A percentile compares a stretch with the other conserved stretches of the same genome.
Evolutionary conservation across 179 eudicot genomes (phyloP).

Genomic region (Carnegiea gigantea): DNA sequence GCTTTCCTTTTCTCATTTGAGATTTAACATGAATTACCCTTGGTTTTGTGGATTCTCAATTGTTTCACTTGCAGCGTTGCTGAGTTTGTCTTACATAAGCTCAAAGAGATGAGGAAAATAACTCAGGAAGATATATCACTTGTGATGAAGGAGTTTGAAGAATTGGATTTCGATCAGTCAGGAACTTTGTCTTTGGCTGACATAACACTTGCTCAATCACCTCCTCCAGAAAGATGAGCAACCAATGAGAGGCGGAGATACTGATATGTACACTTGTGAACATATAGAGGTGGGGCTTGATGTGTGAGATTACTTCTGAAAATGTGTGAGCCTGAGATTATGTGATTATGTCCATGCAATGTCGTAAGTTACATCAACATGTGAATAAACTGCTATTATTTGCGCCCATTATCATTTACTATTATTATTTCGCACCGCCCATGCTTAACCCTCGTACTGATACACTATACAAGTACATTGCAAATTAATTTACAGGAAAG

Average conservation of each 20-base stretch:
- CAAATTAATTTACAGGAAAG: too few species aligned
- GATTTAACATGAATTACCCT: not conserved
- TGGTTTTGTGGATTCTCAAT: too few species aligned
- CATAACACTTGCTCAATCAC: slow-evolving; percentile 36
- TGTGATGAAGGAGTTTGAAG: slow-evolving; percentile 64
- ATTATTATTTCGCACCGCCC: too few species aligned
- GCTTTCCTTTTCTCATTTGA: not conserved
- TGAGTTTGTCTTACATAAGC: slow-evolving; percentile 65
- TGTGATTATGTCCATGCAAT: not conserved
- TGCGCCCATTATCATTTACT: not conserved
- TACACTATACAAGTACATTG: too few species aligned
- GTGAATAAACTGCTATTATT: not conserved
- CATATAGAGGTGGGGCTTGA: not conserved
- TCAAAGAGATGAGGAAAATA: slow-evolving; percentile 89
- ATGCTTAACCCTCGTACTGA: too few species aligned
- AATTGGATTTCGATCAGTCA: slow-evolving; percentile 52
- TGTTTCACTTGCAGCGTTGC: slow-evolving; percentile 50
- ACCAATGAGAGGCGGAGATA: not conserved
- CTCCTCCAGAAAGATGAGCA: slow-evolving; percentile 13
- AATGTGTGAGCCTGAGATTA: not conserved
- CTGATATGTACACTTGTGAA: not conserved
- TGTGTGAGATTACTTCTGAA: not conserved
- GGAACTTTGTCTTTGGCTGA: slow-evolving; percentile 38
- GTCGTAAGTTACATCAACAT: not conserved
- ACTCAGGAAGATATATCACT: slow-evolving; percentile 54